A percentile compares a stretch with the other conserved stretches of the same genome.
phyloP scores from a whole-genome alignment of 2,329 filamentous ascomycete genomes.

The Fusarium cyanostomum region DNA sequence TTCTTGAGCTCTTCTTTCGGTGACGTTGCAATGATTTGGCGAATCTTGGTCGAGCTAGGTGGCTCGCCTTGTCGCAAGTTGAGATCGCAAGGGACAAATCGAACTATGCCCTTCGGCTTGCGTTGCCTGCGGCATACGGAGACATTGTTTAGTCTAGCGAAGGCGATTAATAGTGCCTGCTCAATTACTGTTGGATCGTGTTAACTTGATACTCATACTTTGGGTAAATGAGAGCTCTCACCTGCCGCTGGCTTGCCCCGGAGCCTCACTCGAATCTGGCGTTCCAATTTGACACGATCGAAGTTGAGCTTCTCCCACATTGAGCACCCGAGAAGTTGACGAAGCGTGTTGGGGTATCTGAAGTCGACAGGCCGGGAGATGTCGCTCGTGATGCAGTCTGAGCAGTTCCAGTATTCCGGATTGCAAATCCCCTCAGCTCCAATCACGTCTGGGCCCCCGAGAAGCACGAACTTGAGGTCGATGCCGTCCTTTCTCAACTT shows the following conservation, averaged over 20 bases:
- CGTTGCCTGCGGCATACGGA: conserved; percentile 26
- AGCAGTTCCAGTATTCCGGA: conserved; percentile 36
- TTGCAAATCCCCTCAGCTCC: conserved; percentile 10
- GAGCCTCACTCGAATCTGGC: conserved; percentile 13
- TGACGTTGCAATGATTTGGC: conserved; percentile 21
- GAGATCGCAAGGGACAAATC: conserved; percentile 25
- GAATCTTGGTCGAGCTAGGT: conserved; percentile 41
- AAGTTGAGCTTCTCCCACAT: conserved; percentile 26
- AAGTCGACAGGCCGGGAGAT: conserved; percentile 41
- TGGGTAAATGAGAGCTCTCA: not conserved
- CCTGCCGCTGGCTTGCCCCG: conserved; percentile 3
- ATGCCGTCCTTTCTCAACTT: conserved; percentile 10
- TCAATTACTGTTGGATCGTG: not conserved
- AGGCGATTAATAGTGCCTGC: not conserved
- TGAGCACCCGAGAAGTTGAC: conserved; percentile 34
- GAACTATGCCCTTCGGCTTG: conserved; percentile 27
- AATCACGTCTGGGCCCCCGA: conserved; percentile 41
- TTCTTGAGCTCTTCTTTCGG: not conserved
- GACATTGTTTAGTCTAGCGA: conserved; percentile 1
- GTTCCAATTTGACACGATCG: conserved; percentile 13
- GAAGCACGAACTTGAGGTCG: conserved; percentile 37
- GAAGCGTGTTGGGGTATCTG: conserved; percentile 33
- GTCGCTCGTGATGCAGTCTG: conserved; percentile 39
- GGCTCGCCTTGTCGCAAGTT: not conserved
- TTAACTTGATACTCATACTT: not conserved